Base-by-base conservation (phyloP, 164 flowering plant species). In the Taxillus chinensis region DNA sequence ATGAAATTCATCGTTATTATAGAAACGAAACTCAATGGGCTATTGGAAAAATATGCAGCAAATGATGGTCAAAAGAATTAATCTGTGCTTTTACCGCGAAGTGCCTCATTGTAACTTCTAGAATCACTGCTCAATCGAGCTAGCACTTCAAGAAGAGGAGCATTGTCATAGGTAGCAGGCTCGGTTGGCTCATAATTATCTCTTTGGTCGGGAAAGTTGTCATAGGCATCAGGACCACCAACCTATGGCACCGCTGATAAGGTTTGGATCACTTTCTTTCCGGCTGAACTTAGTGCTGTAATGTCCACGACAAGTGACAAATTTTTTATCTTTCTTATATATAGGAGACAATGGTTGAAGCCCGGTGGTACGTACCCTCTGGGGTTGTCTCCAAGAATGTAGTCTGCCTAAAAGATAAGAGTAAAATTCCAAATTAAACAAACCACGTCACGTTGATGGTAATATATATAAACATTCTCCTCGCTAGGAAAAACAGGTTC, bases 151-250 rank as follows among this genome's bases (percentile, higher is more conserved):
- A 92, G 61, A 65, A 92, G 81, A 27, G 98, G 96, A 40, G 97
- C 98, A 81, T 90, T 92, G 79, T 90, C 90, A 71, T 92, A 92
- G 11, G 97, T 92, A 42, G 98, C 95, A 17, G 98, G 98, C 78
- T 92, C 98, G 0, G 97, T 90, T 63, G 90, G 98, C 74, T 88
- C 88, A 40, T 83, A 92, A 46, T 92, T 90, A 60, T 88, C 86
- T 65, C 98, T 84, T 64, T 85, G 68, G 67, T 90, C 98, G 41
- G 89, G 90, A 66, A 92, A 92, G 74, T 88, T 84, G 66, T 92
- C 97, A 40, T 90, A 86, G 11, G 86, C 92, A 84, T 88, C 96
- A 58, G 98, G 98, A 0, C 98, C 98, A 17, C 98, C 97, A 58
- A 92, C n/a, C 98, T 64, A 90, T 45, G 2, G 98, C 98, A 60